Conservation (phyloP, 2,329 filamentous ascomycete genomes). For the Colletotrichum higginsianum region DNA sequence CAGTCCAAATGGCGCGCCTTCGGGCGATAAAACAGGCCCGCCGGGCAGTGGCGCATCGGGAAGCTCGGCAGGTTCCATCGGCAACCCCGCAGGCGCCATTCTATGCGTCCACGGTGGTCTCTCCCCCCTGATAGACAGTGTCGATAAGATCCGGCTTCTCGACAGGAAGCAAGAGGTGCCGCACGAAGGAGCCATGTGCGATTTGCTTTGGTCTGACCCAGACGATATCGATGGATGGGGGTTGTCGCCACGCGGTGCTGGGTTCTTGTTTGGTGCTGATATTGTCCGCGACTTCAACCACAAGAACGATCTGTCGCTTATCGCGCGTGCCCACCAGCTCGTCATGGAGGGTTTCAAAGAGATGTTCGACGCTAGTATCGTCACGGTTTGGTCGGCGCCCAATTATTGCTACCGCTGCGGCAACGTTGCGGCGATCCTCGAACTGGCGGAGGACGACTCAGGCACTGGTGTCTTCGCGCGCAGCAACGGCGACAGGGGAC, state of each 20-base stretch:
- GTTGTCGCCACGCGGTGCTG: slow-evolving; percentile 91
- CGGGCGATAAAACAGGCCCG: slow-evolving; percentile 72
- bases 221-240: slow-evolving; percentile 99
- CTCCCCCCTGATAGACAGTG: slow-evolving; percentile 89
- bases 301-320: slow-evolving; percentile 90
- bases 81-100: slow-evolving; percentile 84
- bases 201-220: slow-evolving; percentile 96
- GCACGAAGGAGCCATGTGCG: slow-evolving; percentile 99
- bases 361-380: slow-evolving; percentile 96
- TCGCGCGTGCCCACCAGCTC: slow-evolving; percentile 94
- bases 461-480: slow-evolving; percentile 79
- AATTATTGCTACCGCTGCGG: slow-evolving; percentile 98
- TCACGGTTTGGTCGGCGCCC: slow-evolving; percentile 98
- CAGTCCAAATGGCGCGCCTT: slow-evolving; percentile 49
- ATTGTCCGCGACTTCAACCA: slow-evolving; percentile 98
- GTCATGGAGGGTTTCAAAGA: slow-evolving; percentile 99
- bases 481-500: slow-evolving; percentile 78
- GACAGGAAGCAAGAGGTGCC: slow-evolving; percentile 99
- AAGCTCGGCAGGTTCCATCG: slow-evolving; percentile 73
- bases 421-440: slow-evolving; percentile 94
- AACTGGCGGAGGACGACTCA: slow-evolving; percentile 89
- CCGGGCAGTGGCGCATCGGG: slow-evolving; percentile 86
- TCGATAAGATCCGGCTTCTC: slow-evolving; percentile 95
- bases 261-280: slow-evolving; percentile 94
- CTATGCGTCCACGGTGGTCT: slow-evolving; percentile 96